Evolutionary conservation across 768 basidiomycete genomes (phyloP).

Genomic region (Royoungia palumana): DNA sequence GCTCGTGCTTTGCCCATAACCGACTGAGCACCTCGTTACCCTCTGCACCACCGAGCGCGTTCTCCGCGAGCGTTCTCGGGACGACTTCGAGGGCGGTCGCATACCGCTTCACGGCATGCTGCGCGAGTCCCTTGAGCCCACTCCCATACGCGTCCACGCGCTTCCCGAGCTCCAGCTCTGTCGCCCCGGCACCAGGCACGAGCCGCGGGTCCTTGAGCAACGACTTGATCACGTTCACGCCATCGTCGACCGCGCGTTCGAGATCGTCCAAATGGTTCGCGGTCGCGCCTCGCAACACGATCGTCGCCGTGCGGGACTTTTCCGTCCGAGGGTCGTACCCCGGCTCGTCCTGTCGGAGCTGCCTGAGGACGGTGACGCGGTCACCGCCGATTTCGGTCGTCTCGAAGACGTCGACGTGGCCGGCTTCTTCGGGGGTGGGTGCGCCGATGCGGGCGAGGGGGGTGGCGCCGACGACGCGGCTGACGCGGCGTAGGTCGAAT

Average conservation of each 20-base stretch:
- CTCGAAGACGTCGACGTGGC: slow-evolving; percentile 91
- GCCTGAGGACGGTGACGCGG: slow-evolving; percentile 93
- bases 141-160: slow-evolving; percentile 84
- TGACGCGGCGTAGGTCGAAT: slow-evolving; percentile 92
- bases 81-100: slow-evolving; percentile 89
- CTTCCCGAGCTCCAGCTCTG: slow-evolving; percentile 88
- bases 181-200: slow-evolving; percentile 92
- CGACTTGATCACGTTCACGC: slow-evolving; percentile 92
- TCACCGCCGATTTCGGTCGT: slow-evolving; percentile 96
- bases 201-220: slow-evolving; percentile 86
- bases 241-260: slow-evolving; percentile 94
- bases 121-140: slow-evolving; percentile 84
- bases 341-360: slow-evolving; percentile 63
- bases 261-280: slow-evolving; percentile 93
- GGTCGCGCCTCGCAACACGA: slow-evolving; percentile 94
- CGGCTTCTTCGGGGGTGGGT: slow-evolving; percentile 95
- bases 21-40: slow-evolving; percentile 89
- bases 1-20: slow-evolving; percentile 87
- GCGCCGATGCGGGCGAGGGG: slow-evolving; percentile 95
- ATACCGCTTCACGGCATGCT: slow-evolving; percentile 91
- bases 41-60: slow-evolving; percentile 86
- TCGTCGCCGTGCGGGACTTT: slow-evolving; percentile 85
- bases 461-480: slow-evolving; percentile 93
- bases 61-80: slow-evolving; percentile 91
- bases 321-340: slow-evolving; percentile 60